Evolutionary conservation across 306 rosid genomes (phyloP), one percentile per base, ranked within the genome.

Genomic region (Hippophae tibetana): DNA sequence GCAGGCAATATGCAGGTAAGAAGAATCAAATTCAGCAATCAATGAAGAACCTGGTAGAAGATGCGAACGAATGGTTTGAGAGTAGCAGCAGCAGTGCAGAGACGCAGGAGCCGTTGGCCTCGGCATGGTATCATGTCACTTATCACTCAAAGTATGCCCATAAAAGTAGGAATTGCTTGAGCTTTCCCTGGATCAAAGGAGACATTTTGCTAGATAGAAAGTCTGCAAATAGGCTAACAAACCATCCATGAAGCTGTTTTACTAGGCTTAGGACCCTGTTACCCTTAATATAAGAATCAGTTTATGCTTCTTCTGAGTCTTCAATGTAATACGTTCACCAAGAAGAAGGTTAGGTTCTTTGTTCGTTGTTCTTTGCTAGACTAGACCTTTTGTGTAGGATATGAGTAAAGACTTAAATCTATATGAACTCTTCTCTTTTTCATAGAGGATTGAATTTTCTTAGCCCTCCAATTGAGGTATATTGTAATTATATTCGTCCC

Each of bases 111-210:
- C 76, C n/a, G 23, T 10, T 92, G 85, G 95, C 99, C 3, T 81
- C 86, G 6, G 99, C 99, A 13, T 92, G 99, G 99, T 88, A 88
- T 66, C 80, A 80, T 60, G 96, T 88, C 26, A 78, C 95, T 38
- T 92, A 81, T 72, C 89, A 83, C 76, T 79, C 85, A 0, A 61
- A 45, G 1, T 68, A 74, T 68, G 63, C 50, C 68, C 72, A 47
- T 4, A 74, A 78, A 78, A 54, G 53, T 59, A 18, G 68, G 61
- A 63, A 54, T 38, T 85, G 63, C 76, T 60, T 92, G 47, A 85
- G 96, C 83, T 85, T 92, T 69, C 95, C 99, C 5, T 92, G 99
- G 99, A 82, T 82, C 43, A 71, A 80, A 26, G 89, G 88, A 47
- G 90, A 88, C 60, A 69, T 76, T 70, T 73, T 85, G 56, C 68